A percentile compares a stretch with the other conserved stretches of the same genome.
Evolutionary conservation across 2,329 filamentous ascomycete genomes (phyloP).

Genomic region (Bisporella sp.): DNA sequence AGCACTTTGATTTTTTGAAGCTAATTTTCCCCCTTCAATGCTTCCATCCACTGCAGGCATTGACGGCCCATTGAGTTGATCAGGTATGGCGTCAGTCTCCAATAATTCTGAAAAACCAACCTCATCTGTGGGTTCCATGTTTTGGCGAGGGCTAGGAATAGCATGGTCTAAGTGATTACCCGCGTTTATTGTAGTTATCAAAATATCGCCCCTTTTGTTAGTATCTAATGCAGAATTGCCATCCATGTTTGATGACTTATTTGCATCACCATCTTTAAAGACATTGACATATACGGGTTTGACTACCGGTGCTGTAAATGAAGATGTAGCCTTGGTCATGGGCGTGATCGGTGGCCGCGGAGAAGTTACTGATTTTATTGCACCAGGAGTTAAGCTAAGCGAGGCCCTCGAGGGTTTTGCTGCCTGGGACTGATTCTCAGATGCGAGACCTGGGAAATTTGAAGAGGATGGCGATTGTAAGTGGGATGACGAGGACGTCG

Average conservation of each 20-base stretch:
- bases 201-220: constrained; percentile 2
- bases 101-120: no score
- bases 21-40: constrained; percentile 22
- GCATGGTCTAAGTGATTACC: constrained; percentile 1
- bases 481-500: constrained; percentile 19
- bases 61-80: no score
- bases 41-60: constrained; percentile 9
- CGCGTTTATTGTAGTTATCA: background rate
- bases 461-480: constrained; percentile 25
- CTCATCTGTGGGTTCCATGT: background rate
- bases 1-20: constrained; percentile 21
- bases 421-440: constrained; percentile 24
- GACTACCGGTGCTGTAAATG: constrained; percentile 32
- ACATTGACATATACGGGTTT: constrained; percentile 43
- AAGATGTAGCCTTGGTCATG: constrained; percentile 24
- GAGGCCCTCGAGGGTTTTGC: constrained; percentile 24
- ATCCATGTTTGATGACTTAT: constrained; percentile 27
- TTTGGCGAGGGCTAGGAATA: background rate
- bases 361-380: constrained; percentile 21
- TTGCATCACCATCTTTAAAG: constrained; percentile 40
- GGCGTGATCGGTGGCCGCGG: constrained; percentile 22
- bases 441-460: constrained; percentile 20
- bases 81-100: no score
- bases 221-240: background rate
- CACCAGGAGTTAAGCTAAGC: constrained; percentile 19